These are phyloP conservation scores for Litchi chinensis DNA, from an alignment of 345 rosid species.

Conservation along the genomic window DNA sequence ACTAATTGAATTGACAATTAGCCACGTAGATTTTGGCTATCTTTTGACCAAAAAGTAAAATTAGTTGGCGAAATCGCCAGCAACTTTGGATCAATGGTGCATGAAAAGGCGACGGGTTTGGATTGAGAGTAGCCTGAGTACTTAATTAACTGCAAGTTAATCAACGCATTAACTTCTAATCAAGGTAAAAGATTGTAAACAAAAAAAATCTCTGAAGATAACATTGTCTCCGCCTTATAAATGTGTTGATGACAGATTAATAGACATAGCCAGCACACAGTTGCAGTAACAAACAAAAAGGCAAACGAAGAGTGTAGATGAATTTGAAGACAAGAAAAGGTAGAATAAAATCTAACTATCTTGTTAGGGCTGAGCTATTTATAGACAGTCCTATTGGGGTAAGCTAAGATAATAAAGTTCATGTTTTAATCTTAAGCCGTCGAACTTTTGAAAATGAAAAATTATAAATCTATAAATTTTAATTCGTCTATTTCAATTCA, in stretches of 20 bases:
- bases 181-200: not conserved
- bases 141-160: conserved; percentile 6
- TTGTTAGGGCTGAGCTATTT: too few species aligned
- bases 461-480: too few species aligned
- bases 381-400: too few species aligned
- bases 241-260: not conserved
- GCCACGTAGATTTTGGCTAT: too few species aligned
- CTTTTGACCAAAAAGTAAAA: not conserved
- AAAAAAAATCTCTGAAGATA: not conserved
- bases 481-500: too few species aligned
- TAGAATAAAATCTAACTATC: not conserved
- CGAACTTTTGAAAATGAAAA: too few species aligned
- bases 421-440: too few species aligned
- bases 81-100: not conserved
- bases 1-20: too few species aligned
- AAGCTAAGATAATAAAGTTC: too few species aligned
- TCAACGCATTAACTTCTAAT: not conserved
- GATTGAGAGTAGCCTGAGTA: not conserved
- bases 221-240: not conserved
- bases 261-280: not conserved
- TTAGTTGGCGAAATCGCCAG: not conserved
- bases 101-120: not conserved
- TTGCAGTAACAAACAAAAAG: not conserved
- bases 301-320: not conserved
- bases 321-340: not conserved